Evolutionary conservation across 2,329 filamentous ascomycete genomes (phyloP).

Genomic region (Penicillium freii): DNA sequence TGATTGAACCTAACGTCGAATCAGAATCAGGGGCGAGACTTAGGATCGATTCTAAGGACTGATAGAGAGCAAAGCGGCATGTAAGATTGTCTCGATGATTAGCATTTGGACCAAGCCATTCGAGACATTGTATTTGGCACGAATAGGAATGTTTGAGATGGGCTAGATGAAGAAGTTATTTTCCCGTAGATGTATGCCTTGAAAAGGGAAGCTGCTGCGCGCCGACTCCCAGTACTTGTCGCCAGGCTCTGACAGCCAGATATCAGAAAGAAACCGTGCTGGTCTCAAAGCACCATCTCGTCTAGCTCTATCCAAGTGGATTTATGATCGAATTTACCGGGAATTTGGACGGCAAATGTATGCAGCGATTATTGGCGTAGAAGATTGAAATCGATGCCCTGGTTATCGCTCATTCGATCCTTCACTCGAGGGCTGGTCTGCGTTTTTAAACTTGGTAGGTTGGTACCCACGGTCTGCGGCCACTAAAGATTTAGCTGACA

Average conservation of each 20-base stretch:
- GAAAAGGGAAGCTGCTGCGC: not conserved
- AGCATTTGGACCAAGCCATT: not conserved
- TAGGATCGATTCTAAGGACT: too few relatives aligned
- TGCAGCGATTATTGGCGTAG: constrained; percentile 3
- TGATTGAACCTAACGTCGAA: not conserved
- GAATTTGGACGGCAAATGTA: not conserved
- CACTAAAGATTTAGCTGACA: too few relatives aligned
- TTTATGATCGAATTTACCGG: not conserved
- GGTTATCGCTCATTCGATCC: too few relatives aligned
- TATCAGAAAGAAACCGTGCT: not conserved
- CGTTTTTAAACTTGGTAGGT: too few relatives aligned
- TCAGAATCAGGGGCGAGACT: not conserved
- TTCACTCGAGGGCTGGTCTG: too few relatives aligned
- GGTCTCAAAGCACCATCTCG: constrained; percentile 1
- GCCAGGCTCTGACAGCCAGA: not conserved
- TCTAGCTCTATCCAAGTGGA: not conserved
- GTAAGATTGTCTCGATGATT: not conserved
- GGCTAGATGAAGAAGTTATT: not conserved
- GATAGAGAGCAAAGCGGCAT: not conserved
- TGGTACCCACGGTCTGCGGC: too few relatives aligned
- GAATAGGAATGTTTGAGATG: not conserved
- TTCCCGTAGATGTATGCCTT: not conserved
- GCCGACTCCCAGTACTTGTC: not conserved
- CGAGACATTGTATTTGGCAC: not conserved
- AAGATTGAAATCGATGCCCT: not conserved